Percentiles rank a stretch among this genome's conserved stretches.
Conservation (phyloP, 345 rosid genomes). For the Boechera retrofracta region DNA sequence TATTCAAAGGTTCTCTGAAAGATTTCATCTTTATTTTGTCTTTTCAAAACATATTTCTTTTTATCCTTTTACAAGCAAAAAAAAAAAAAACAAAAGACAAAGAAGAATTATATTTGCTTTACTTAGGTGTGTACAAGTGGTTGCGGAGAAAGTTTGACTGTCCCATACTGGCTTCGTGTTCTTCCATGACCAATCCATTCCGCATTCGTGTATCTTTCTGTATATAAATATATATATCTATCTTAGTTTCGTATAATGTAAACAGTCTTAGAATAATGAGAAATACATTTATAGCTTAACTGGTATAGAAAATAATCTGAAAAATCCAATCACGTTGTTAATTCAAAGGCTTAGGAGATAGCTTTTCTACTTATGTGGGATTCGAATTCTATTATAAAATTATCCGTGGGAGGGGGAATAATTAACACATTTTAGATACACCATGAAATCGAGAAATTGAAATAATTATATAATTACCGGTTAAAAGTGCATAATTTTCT, state of each 20-base stretch:
- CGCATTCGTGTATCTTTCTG: background rate
- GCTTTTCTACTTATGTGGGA: too few species aligned
- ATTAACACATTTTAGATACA: too few species aligned
- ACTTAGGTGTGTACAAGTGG: conserved; percentile 17
- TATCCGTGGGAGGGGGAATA: too few species aligned
- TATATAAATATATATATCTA: background rate
- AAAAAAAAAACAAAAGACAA: background rate
- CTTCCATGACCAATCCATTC: conserved; percentile 1
- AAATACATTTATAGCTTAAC: background rate
- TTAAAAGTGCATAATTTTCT: too few species aligned
- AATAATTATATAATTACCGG: too few species aligned
- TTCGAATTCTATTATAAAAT: too few species aligned
- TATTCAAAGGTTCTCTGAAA: conserved; percentile 26
- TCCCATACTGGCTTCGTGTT: conserved; percentile 33
- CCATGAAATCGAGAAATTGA: too few species aligned
- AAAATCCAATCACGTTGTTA: too few species aligned
- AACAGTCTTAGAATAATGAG: background rate
- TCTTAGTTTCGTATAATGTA: background rate
- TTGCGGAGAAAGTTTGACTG: conserved; percentile 36
- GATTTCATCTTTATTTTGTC: background rate
- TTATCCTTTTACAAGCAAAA: conserved; percentile 12
- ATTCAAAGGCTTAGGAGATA: too few species aligned
- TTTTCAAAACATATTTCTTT: background rate
- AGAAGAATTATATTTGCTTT: conserved; percentile 28
- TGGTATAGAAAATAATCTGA: too few species aligned